Percentiles rank a stretch among this genome's conserved stretches.
Conservation (phyloP, 495 filamentous ascomycete genomes). For the Neurospora sp. region DNA sequence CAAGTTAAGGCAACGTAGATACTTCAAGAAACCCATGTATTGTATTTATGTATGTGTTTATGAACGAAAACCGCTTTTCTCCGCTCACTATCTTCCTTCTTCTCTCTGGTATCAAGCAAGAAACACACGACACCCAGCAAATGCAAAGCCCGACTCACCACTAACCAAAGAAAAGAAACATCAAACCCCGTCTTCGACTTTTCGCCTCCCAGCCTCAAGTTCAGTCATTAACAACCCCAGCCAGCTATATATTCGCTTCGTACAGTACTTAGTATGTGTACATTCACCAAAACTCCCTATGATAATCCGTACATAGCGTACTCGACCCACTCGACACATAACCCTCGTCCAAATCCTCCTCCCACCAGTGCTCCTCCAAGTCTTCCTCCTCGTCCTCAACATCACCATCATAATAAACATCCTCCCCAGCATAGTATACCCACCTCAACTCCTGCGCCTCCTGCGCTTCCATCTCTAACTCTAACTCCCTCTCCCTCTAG, state of each 20-base stretch:
- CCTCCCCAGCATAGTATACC: background rate
- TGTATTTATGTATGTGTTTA: background rate
- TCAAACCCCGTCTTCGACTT: background rate
- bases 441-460: background rate
- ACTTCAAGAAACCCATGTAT: background rate
- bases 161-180: background rate
- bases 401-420: background rate
- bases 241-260: background rate
- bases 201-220: background rate
- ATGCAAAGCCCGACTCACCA: background rate
- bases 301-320: background rate
- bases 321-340: background rate
- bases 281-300: background rate
- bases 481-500: conserved; percentile 3
- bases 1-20: background rate
- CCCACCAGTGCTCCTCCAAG: background rate
- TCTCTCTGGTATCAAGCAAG: background rate
- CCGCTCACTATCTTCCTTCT: background rate
- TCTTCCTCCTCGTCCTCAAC: background rate
- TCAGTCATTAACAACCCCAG: background rate
- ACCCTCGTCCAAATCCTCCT: background rate
- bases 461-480: background rate
- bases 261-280: background rate
- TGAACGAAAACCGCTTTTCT: background rate
- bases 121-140: background rate